phyloP scores from a whole-genome alignment of 73 alveolate species.

The Blepharisma japonicum region DNA sequence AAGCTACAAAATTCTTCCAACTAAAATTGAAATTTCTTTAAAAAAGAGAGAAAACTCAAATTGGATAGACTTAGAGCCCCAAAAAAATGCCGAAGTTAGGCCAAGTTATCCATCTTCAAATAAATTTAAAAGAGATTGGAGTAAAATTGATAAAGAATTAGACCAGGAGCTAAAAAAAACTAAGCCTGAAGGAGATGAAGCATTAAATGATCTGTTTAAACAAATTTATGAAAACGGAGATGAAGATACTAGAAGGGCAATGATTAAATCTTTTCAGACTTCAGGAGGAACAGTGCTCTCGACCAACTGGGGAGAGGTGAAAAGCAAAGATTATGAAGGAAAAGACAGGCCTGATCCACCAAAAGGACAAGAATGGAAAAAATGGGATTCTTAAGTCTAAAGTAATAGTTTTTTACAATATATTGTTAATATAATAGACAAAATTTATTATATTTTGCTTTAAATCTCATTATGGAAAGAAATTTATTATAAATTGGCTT shows the following conservation, averaged over 20 bases:
- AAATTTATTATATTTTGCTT: too few species aligned
- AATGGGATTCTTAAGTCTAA: not conserved
- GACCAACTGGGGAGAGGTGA: constrained; percentile 98
- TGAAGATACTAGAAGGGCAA: constrained; percentile 98
- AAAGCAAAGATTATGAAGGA: constrained; percentile 94
- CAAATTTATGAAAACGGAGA: constrained; percentile 92
- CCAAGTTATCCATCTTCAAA: constrained; percentile 88
- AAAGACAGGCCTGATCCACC: constrained; percentile 97
- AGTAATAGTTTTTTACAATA: too few species aligned
- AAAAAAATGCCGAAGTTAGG: not conserved
- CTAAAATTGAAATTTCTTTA: constrained; percentile 79
- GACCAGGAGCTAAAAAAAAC: constrained; percentile 88
- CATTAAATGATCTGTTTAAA: constrained; percentile 87
- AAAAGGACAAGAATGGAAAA: constrained; percentile 93
- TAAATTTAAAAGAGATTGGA: constrained; percentile 82
- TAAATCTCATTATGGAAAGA: too few species aligned
- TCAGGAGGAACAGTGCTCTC: constrained; percentile 94
- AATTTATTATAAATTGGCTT: too few species aligned
- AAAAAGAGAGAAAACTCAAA: constrained; percentile 65
- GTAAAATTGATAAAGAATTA: constrained; percentile 85
- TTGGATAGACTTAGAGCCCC: constrained; percentile 59
- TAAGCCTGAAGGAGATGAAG: constrained; percentile 93
- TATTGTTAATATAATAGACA: too few species aligned
- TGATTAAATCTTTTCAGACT: constrained; percentile 93
- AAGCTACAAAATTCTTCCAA: constrained; percentile 49